phyloP scores from a whole-genome alignment of 257 asterid species.

The Mitragyna speciosa region DNA sequence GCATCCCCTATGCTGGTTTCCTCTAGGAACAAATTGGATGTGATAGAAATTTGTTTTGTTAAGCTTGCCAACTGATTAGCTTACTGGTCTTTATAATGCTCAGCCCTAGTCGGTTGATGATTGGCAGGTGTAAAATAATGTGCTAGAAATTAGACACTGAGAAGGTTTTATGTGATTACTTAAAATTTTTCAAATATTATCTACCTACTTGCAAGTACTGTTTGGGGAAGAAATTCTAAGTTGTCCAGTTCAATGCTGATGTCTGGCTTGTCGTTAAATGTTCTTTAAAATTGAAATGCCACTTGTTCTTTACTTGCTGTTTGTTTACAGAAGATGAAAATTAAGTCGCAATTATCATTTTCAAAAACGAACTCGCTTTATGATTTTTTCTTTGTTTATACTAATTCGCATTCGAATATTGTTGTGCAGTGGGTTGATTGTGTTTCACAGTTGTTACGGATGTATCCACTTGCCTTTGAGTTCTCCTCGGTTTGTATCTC shows the following conservation, averaged over 20 bases:
- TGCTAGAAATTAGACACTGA: neutral
- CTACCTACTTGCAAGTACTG: neutral
- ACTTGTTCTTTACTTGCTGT: neutral
- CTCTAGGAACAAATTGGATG: neutral
- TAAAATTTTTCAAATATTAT: neutral
- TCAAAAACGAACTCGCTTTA: neutral
- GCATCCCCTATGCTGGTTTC: neutral
- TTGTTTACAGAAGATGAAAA: neutral
- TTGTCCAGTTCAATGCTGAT: neutral
- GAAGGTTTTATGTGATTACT: neutral
- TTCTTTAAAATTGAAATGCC: neutral
- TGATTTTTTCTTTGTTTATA: neutral
- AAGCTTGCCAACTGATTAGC: neutral
- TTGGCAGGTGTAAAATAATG: neutral
- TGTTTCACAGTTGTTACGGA: slow-evolving; percentile 79
- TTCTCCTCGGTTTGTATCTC: slow-evolving; percentile 79
- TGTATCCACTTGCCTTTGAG: slow-evolving; percentile 94
- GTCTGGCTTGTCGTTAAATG: neutral
- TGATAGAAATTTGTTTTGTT: neutral
- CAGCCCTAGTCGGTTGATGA: neutral
- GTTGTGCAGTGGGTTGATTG: slow-evolving; percentile 89
- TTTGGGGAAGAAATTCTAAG: neutral
- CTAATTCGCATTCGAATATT: neutral
- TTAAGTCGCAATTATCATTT: neutral
- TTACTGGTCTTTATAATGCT: neutral